phyloP scores from a whole-genome alignment of 148 eudicot species.

The Talinum fruticosum region DNA sequence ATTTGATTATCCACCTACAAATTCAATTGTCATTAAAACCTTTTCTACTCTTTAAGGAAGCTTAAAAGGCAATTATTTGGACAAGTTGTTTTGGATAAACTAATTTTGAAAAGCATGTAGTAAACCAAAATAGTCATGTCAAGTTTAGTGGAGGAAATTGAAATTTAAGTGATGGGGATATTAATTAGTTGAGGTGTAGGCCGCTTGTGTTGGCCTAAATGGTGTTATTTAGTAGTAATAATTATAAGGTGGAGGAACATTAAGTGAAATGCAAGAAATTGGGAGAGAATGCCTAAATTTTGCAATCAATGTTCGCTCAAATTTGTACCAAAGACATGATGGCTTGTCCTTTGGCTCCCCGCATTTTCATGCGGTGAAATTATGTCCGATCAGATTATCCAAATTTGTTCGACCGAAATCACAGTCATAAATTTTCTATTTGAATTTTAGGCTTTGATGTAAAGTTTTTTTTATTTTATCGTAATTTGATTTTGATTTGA shows the following conservation, averaged over 20 bases:
- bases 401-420: no score
- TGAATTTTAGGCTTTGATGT: no score
- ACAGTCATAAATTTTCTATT: no score
- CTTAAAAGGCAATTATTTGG: background rate
- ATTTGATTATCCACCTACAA: no score
- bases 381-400: no score
- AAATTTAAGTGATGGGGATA: background rate
- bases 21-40: no score
- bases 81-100: background rate
- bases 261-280: background rate
- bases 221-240: background rate
- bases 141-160: background rate
- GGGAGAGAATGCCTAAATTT: background rate
- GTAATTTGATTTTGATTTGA: no score
- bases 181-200: background rate
- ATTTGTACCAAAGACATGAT: slow-evolving; percentile 14
- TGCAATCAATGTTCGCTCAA: background rate
- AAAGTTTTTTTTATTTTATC: no score
- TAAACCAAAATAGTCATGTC: background rate
- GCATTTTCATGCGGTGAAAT: no score
- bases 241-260: background rate
- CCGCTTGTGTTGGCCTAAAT: background rate
- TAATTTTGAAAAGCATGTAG: background rate
- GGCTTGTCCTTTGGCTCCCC: background rate
- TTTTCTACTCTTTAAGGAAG: background rate